Evolutionary conservation across 148 eudicot genomes (phyloP), one percentile per base, ranked within the genome.

Genomic region (Cornus suecica): DNA sequence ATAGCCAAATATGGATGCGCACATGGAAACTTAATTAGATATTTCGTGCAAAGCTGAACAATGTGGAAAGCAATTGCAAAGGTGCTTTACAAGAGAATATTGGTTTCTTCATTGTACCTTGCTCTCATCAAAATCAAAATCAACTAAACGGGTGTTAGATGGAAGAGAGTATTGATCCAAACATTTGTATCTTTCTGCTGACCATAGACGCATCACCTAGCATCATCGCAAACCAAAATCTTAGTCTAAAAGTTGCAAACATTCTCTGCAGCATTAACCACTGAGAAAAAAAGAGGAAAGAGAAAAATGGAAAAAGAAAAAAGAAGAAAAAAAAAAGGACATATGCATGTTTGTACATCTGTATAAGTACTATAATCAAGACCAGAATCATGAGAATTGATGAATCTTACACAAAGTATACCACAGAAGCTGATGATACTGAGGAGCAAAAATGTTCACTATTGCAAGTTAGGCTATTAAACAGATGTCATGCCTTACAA

Each of bases 151-250:
- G 37, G 84, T 80, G 72, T 65, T 71, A 70, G 79, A 88, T 30
- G 90, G 83, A 60, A 94, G 81, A 70, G 78, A 77, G 83, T 84
- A 94, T 81, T 94, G 93, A 74, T 88, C 89, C 91, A 94, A 78
- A 65, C 91, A 89, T 76, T 80, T 88, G 84, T 83, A 91, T 80
- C 76, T 91, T 65, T 86, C 88, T 25, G 86, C 83, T 23, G 98
- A 94, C 98, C 98, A 94, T 30, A 94, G 88, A 71, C 98, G 97
- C 89, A 94, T 88, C 74, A 84, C 89, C 98, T 94, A 80, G 77
- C 74, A 86, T 75, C 52, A 70, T 52, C 16, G 7, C 66, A 51
- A 56, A 69, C 10, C 54, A 48, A 26, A 66, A 18, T 23, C 15
- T 65, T 10, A 74, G 29, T 22, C 45, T 22, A 27, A 30, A 8